Evolutionary conservation across 495 filamentous ascomycete genomes (phyloP).

Genomic region (Hyaloscypha bicolor): DNA sequence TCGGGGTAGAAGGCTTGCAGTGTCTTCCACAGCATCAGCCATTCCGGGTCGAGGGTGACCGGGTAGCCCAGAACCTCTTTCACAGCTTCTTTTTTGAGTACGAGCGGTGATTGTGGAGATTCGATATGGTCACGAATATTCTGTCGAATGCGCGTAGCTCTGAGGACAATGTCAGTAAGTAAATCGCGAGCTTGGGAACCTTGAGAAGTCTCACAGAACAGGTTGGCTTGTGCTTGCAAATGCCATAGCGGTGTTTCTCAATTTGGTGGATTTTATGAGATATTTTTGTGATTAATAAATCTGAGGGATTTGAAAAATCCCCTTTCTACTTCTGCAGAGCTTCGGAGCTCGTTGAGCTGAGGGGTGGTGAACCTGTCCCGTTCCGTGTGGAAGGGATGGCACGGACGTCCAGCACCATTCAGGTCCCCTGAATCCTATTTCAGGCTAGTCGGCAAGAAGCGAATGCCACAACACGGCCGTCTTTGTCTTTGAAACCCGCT

Average conservation of each 20-base stretch:
- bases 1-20: slow-evolving; percentile 24
- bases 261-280: too few relatives aligned
- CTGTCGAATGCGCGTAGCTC: slow-evolving; percentile 25
- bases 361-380: not conserved
- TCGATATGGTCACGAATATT: slow-evolving; percentile 26
- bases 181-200: not conserved
- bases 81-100: not conserved
- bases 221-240: not conserved
- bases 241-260: too few relatives aligned
- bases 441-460: not conserved
- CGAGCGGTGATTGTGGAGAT: slow-evolving; percentile 14
- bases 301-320: too few relatives aligned
- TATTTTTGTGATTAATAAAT: too few relatives aligned
- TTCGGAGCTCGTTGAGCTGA: not conserved
- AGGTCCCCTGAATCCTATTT: not conserved
- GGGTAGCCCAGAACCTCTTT: slow-evolving; percentile 22
- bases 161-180: slow-evolving; percentile 5
- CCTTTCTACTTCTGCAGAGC: not conserved
- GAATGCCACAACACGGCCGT: not conserved
- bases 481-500: not conserved
- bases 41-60: slow-evolving; percentile 28
- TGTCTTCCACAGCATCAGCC: slow-evolving; percentile 29
- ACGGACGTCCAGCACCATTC: not conserved
- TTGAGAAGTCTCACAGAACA: slow-evolving; percentile 8
- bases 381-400: not conserved